A percentile compares a stretch with the other conserved stretches of the same genome.
These are phyloP conservation scores for Stemphylium beticola DNA, from an alignment of 2,329 filamentous ascomycete genomes.

Conservation along the genomic window DNA sequence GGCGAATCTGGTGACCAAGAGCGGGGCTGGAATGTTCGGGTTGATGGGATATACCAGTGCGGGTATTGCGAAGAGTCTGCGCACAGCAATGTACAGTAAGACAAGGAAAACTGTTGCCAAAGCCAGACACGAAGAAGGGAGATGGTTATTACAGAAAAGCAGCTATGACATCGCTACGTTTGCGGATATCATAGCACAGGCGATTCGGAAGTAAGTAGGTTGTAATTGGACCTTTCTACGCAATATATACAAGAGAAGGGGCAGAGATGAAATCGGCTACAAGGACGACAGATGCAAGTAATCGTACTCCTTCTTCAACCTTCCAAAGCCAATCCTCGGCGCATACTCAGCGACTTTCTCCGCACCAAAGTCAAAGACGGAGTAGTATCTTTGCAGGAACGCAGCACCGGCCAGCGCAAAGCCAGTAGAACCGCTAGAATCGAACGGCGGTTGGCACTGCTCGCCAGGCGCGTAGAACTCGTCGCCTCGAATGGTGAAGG, in stretches of 20 bases:
- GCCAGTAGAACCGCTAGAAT: background rate
- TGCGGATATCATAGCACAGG: no score
- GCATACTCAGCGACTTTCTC: constrained; percentile 18
- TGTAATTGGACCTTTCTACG: no score
- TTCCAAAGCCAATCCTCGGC: constrained; percentile 25
- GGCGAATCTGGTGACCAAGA: constrained; percentile 15
- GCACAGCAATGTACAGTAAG: background rate
- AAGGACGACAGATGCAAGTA: constrained; percentile 4
- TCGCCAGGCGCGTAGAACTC: constrained; percentile 10
- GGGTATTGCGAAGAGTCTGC: background rate
- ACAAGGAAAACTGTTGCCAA: background rate
- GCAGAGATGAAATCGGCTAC: no score
- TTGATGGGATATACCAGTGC: constrained; percentile 20
- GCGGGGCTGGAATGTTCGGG: constrained; percentile 22
- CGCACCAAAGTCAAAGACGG: constrained; percentile 23
- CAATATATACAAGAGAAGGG: no score
- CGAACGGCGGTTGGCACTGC: constrained; percentile 26
- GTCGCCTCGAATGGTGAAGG: constrained; percentile 17
- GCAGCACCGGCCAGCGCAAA: constrained; percentile 21
- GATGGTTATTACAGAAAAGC: background rate
- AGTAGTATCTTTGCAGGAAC: constrained; percentile 19
- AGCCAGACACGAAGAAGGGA: background rate
- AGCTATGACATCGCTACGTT: no score
- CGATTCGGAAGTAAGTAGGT: no score
- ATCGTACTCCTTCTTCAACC: constrained; percentile 28